Base-by-base conservation (phyloP, 768 basidiomycete genomes). In the Trametes elegans region DNA sequence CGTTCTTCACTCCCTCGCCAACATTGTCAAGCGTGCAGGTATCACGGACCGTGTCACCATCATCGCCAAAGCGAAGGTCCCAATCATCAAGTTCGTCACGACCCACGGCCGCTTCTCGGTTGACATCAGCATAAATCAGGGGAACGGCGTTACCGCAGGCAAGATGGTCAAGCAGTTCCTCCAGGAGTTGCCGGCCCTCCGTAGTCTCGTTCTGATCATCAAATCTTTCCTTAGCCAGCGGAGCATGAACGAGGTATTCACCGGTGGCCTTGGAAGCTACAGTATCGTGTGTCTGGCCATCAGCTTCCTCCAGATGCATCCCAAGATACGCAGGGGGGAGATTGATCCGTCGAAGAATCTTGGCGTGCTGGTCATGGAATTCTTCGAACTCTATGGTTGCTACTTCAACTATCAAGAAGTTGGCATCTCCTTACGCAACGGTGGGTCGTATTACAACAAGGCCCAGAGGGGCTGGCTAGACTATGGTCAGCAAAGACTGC, bases 191-290 rank as follows among this genome's bases (percentile, higher is more conserved):
- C 81, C 88, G 19, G 93, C 91, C 0, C 73, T 94, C n/a, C 82
- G 88, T 29, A 82, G 81, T 52, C 83, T 99, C 34, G 85, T 98
- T 32, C 73, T 98, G 67, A 83, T 96, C 57, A 87, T 90, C 59
- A 99, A 98, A 72, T 81, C 88, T 2, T 98, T 97, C 70, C 77
- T 98, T 49, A 81, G 78, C 60, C 93, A 97, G 67, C 78, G 95
- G 35, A 82, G 83, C 26, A 90, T 98, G 93, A 98, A 99, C 69
- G 97, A 98, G 70, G 96, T 98, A n/a, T 98, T 87, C 69, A 90
- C 88, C 0, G 96, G 97, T 7, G 97, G 97, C 2, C 70, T 99
- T 31, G 95, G 96, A 19, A 93, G 90, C 66, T 98, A 98, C 68
- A 86, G 88, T 62, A 92, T 97, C 55, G 93, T 98, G 51, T 97